Evolutionary conservation across 164 flowering plant genomes (phyloP).

Genomic region (Stephania cephalantha): DNA sequence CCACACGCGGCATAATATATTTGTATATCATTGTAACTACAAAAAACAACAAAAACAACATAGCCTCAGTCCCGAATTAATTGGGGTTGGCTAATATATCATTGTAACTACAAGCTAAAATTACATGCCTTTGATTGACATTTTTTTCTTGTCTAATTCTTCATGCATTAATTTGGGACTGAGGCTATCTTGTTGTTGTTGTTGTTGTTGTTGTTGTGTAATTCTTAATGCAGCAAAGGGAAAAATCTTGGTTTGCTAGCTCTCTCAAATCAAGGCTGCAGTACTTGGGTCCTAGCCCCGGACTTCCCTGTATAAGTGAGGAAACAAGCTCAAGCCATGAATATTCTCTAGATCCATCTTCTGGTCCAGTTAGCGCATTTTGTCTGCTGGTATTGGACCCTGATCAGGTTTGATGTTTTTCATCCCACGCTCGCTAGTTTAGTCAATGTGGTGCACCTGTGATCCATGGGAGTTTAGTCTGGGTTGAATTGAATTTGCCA

Average conservation of each 20-base stretch:
- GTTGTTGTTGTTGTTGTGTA: slow-evolving; percentile 8
- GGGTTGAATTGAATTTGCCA: background rate
- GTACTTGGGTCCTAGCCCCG: slow-evolving; percentile 66
- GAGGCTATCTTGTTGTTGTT: background rate
- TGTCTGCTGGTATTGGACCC: slow-evolving; percentile 49
- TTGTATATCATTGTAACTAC: no score
- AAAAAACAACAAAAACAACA: no score
- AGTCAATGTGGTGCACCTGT: background rate
- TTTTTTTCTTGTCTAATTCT: slow-evolving; percentile 8
- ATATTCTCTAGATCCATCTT: slow-evolving; percentile 39
- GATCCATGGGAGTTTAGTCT: background rate
- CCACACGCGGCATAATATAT: no score
- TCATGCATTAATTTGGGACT: background rate
- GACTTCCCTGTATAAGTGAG: slow-evolving; percentile 55
- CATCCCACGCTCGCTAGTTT: background rate
- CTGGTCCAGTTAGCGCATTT: slow-evolving; percentile 59
- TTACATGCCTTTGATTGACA: background rate
- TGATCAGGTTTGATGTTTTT: slow-evolving; percentile 34
- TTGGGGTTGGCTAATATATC: no score
- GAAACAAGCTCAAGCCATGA: slow-evolving; percentile 27
- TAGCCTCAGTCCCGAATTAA: no score
- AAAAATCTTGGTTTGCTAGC: slow-evolving; percentile 73
- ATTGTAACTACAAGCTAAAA: background rate
- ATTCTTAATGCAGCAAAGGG: slow-evolving; percentile 55
- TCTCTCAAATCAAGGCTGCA: slow-evolving; percentile 66